Evolutionary conservation across 495 filamentous ascomycete species (phyloP).

Genomic region (Xylaria grammica): DNA sequence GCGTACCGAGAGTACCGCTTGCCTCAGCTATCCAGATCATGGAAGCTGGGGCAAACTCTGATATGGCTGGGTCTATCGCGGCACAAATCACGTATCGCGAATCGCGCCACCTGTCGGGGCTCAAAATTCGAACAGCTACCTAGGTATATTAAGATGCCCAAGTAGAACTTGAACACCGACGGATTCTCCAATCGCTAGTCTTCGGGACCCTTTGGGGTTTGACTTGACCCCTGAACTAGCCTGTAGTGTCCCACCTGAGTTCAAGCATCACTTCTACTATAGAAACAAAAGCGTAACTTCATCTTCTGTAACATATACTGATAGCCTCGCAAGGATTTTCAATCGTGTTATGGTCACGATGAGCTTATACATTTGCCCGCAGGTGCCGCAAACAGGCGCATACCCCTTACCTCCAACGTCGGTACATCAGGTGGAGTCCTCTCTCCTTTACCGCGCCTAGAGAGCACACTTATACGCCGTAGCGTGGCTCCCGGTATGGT

Average conservation of each 20-base stretch:
- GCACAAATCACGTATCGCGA: neutral
- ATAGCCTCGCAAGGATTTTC: neutral
- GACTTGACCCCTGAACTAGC: too few species aligned
- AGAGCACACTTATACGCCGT: conserved; percentile 1
- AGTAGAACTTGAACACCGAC: too few species aligned
- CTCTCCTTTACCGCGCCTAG: conserved; percentile 7
- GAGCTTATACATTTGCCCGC: neutral
- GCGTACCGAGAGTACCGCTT: neutral
- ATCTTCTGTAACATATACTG: neutral
- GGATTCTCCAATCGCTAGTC: too few species aligned
- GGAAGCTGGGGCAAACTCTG: neutral
- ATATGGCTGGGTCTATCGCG: neutral
- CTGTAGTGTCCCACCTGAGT: too few species aligned
- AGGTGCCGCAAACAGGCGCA: neutral
- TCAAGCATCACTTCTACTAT: too few species aligned
- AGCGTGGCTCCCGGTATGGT: too few species aligned
- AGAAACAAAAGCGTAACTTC: neutral
- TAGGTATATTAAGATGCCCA: too few species aligned
- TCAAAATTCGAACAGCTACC: too few species aligned
- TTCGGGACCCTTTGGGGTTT: too few species aligned
- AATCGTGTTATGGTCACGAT: neutral
- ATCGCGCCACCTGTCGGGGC: too few species aligned
- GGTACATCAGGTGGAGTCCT: conserved; percentile 1
- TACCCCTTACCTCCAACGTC: neutral
- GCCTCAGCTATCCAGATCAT: conserved; percentile 6